Percentiles rank a stretch among this genome's conserved stretches.
Evolutionary conservation across 352 stramenopile genomes (phyloP).

Genomic region (Pythium diclinum): DNA sequence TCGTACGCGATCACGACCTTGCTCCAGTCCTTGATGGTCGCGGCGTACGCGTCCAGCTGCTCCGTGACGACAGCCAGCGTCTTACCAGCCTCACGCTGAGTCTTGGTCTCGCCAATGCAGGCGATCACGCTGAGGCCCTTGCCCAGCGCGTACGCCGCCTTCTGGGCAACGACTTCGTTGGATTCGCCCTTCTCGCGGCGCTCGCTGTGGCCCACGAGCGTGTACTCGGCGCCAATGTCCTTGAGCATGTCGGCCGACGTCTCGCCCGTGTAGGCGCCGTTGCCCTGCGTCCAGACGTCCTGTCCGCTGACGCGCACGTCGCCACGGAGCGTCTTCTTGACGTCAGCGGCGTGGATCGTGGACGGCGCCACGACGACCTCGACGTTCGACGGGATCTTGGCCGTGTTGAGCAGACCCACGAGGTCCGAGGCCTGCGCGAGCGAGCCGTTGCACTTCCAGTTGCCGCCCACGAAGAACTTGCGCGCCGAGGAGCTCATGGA

Average conservation of each 20-base stretch:
- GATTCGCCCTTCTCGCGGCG: slow-evolving; percentile 90
- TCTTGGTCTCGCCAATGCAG: slow-evolving; percentile 95
- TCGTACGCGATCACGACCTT: slow-evolving; percentile 95
- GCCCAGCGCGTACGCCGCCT: slow-evolving; percentile 89
- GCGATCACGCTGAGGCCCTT: slow-evolving; percentile 93
- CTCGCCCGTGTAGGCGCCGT: slow-evolving; percentile 90
- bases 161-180: slow-evolving; percentile 92
- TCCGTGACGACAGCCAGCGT: slow-evolving; percentile 89
- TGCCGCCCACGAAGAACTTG: slow-evolving; percentile 85
- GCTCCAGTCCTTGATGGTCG: slow-evolving; percentile 69
- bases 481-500: slow-evolving; percentile 3
- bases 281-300: slow-evolving; percentile 31
- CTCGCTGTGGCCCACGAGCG: slow-evolving; percentile 92
- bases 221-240: slow-evolving; percentile 74
- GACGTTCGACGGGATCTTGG: slow-evolving; percentile 53
- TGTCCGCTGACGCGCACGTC: slow-evolving; percentile 42
- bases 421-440: slow-evolving; percentile 60
- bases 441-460: slow-evolving; percentile 89
- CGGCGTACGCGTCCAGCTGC: slow-evolving; percentile 92
- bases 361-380: slow-evolving; percentile 76
- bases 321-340: slow-evolving; percentile 61
- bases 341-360: slow-evolving; percentile 44
- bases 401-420: slow-evolving; percentile 75
- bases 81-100: slow-evolving; percentile 84
- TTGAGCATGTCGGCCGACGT: slow-evolving; percentile 62